Base-by-base conservation (phyloP, 352 stramenopile species). In the Pythium scleroteichum region DNA sequence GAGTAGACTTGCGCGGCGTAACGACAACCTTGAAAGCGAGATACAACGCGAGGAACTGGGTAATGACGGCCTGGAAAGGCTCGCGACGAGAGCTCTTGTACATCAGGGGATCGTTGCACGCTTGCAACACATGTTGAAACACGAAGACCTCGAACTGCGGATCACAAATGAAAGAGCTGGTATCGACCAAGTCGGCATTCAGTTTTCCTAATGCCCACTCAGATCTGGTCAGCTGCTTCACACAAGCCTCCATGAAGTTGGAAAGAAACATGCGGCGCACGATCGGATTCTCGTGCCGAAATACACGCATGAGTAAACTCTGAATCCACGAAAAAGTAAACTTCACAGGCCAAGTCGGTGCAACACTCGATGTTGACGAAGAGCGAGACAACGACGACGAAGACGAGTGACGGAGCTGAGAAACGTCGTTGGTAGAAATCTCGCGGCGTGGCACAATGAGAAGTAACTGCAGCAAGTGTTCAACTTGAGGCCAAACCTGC, bases 401-500 rank as follows among this genome's bases (percentile, higher is more conserved):
- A 40, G 40, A 26, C 9, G 44, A 46, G 10, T 20, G 20, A 17
- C 13, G 17, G 38, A 17, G 38, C 17, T 17, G 38, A 4, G 38
- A 13, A 17, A 44, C 24, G 10, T 23, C 17, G 41, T 17, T 19
- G 26, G 6, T 46, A 23, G 23, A 26, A 3, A 12, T n/a, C 24
- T 53, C 26, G 10, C 5, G 20, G 2, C 19, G 23, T 0, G 48
- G 52, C 46, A 68, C 60, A 29, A 69, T 38, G 13, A 69, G 39
- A 3, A 62, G 44, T 1, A 50, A 66, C 19, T 74, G 51, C 22
- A 94, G 67, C 17, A 94, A 42, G 7, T 64, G 51, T 13, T 74
- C 74, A 22, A 94, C 76, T 22, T 92, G 84, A 10, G 83, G 75
- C 85, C 85, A 94, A 19, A 93, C 85, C 51, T 94, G 83, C 53